Evolutionary conservation across 225 moss, liverwort and hornwort genomes (phyloP), one percentile per base, ranked within the genome.

Genomic region (Bryoerythrophyllum caledonicum): DNA sequence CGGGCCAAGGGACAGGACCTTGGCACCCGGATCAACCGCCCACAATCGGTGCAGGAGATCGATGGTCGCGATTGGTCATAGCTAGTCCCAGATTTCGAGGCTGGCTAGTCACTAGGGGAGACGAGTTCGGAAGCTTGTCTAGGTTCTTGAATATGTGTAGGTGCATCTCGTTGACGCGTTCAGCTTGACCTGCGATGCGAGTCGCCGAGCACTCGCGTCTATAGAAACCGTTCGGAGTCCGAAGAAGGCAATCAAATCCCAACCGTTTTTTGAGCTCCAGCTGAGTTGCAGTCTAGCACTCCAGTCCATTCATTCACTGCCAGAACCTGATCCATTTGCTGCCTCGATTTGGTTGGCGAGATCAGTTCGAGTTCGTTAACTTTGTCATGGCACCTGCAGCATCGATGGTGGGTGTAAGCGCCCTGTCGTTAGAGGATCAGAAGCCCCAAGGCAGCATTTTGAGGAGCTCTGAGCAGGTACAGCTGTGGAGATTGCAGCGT

Each of bases 381-480:
- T 7, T 21, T 30, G 30, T 48, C 8, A 34, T 52, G 52, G 52
- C 68, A 30, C 1, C 21, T 63, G 51, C 61, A 19, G 59, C 32
- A 40, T 28, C 44, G 23, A 60, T 67, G 75, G 67, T 46, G 14
- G 59, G 23, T 28, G 60, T 11, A 53, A 74, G 25, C 43, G 41
- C 37, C 59, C 21, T 73, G 51, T 25, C 79, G 2, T 0, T 11
- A 48, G 73, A 67, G 52, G 73, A 79, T 10, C 48, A 49, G 19
- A 17, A 68, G 13, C 24, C 61, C 41, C 52, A 30, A 12, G 54
- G 68, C 8, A 8, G 32, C 0, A 62, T 79, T 25, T 44, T 53
- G 3, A 34, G 40, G 2, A 79, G 68, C 7, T 68, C 38, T 16
- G 79, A 79, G 17, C 68, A 79, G 79, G 79, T 79, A 53, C 73